A percentile compares a stretch with the other conserved stretches of the same genome.
Conservation (phyloP, 2,329 filamentous ascomycete genomes). For the Dothiorella sarmentorum region DNA sequence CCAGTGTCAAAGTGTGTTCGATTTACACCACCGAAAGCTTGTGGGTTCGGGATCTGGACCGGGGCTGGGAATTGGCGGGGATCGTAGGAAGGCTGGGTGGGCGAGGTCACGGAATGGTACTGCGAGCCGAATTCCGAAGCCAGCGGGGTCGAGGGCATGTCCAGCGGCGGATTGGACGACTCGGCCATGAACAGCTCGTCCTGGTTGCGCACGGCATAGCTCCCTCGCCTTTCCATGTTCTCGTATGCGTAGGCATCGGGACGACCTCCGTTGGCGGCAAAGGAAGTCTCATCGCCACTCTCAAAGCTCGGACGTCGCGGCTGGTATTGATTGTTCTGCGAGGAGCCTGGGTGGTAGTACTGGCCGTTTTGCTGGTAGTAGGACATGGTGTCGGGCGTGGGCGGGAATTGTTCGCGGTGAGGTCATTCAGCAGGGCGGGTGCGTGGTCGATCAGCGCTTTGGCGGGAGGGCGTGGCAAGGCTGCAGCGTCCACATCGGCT, state of each 20-base stretch:
- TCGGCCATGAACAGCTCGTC: conserved; percentile 63
- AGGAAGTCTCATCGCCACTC: conserved; percentile 66
- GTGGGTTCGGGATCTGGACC: conserved; percentile 56
- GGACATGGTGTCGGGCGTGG: conserved; percentile 44
- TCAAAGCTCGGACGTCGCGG: conserved; percentile 69
- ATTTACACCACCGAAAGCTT: conserved; percentile 51
- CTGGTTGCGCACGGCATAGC: conserved; percentile 35
- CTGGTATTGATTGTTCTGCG: conserved; percentile 39
- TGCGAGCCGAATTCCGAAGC: conserved; percentile 50
- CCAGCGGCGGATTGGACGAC: conserved; percentile 26
- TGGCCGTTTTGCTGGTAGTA: conserved; percentile 55
- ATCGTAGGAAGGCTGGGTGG: conserved; percentile 51
- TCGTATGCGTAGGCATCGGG: conserved; percentile 32
- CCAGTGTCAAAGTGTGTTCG: conserved; percentile 33
- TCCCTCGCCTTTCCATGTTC: conserved; percentile 30
- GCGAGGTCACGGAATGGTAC: conserved; percentile 45
- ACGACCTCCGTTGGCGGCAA: conserved; percentile 41
- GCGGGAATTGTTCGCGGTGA: background rate
- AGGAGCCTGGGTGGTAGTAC: conserved; percentile 44
- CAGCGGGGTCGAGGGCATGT: conserved; percentile 19
- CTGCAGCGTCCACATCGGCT: conserved; percentile 1
- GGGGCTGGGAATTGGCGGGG: conserved; percentile 57
- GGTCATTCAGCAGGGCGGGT: conserved; percentile 1
- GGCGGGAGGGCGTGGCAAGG: background rate
- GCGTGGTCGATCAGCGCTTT: conserved; percentile 11